A percentile compares a stretch with the other conserved stretches of the same genome.
Conservation (phyloP, 306 rosid species). For the Biancaea sappan region DNA sequence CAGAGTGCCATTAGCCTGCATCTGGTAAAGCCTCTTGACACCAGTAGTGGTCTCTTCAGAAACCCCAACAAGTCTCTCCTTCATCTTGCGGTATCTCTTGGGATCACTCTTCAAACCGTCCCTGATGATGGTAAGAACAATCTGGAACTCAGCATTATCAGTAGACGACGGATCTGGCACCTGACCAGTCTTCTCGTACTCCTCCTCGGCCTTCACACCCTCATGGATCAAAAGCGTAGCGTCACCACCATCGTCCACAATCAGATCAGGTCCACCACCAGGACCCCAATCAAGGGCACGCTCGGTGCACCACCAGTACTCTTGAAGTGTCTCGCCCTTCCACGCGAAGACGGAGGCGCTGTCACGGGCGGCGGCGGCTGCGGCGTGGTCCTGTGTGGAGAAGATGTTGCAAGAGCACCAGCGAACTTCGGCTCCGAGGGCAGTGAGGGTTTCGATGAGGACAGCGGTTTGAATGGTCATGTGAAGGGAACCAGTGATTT, state of each 20-base stretch:
- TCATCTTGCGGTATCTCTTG: conserved; percentile 86
- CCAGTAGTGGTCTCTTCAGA: conserved; percentile 98
- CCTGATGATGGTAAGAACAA: conserved; percentile 70
- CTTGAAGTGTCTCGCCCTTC: conserved; percentile 95
- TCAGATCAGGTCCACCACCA: conserved; percentile 85
- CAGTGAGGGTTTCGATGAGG: conserved; percentile 90
- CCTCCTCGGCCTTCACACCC: conserved; percentile 87
- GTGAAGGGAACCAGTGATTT: conserved; percentile 94
- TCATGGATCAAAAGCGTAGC: conserved; percentile 79
- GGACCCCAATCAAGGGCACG: conserved; percentile 95
- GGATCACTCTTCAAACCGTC: conserved; percentile 87
- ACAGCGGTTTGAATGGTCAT: conserved; percentile 98
- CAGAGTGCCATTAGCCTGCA: conserved; percentile 71
- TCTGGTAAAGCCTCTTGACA: conserved; percentile 93
- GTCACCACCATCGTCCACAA: conserved; percentile 95
- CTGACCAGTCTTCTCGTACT: conserved; percentile 55
- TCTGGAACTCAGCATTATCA: conserved; percentile 81
- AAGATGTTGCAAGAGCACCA: conserved; percentile 98
- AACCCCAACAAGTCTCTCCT: conserved; percentile 81
- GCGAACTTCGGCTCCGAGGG: conserved; percentile 94
- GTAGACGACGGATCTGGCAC: conserved; percentile 71
- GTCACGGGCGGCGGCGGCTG: conserved; percentile 93
- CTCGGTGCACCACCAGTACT: conserved; percentile 99
- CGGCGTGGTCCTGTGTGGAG: conserved; percentile 98
- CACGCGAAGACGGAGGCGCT: conserved; percentile 91